phyloP scores from a whole-genome alignment of 2,329 filamentous ascomycete genomes.

The Paecilomyces formosus region DNA sequence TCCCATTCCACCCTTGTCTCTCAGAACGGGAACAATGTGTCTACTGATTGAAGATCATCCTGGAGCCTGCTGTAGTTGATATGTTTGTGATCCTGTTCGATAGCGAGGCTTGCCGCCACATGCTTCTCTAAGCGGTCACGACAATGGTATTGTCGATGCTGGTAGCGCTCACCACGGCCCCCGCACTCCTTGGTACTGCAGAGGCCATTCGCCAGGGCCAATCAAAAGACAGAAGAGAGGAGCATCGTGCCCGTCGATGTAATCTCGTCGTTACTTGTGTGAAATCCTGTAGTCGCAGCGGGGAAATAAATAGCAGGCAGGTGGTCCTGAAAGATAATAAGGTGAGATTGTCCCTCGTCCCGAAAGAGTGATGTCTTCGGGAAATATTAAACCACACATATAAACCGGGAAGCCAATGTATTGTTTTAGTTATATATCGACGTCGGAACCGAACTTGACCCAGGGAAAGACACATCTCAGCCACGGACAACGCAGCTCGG shows the following conservation, averaged over 20 bases:
- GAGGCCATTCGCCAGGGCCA: constrained; percentile 46
- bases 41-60: neutral
- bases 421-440: neutral
- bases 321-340: constrained; percentile 41
- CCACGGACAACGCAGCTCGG: constrained; percentile 22
- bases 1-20: neutral
- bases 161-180: constrained; percentile 33
- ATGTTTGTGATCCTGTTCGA: neutral
- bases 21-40: neutral
- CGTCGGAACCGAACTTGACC: neutral
- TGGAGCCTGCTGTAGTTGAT: neutral
- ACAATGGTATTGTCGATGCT: constrained; percentile 38
- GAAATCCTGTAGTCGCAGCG: constrained; percentile 35
- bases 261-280: constrained; percentile 43
- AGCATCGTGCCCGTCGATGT: constrained; percentile 43
- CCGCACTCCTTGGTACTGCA: constrained; percentile 41
- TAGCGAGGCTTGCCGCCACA: neutral
- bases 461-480: neutral
- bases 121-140: neutral
- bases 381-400: neutral
- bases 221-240: constrained; percentile 41
- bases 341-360: constrained; percentile 14
- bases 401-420: neutral
- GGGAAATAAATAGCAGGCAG: constrained; percentile 38
- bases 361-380: neutral